phyloP scores from a whole-genome alignment of 2,329 filamentous ascomycete species.

The Colletotrichum liriopes region DNA sequence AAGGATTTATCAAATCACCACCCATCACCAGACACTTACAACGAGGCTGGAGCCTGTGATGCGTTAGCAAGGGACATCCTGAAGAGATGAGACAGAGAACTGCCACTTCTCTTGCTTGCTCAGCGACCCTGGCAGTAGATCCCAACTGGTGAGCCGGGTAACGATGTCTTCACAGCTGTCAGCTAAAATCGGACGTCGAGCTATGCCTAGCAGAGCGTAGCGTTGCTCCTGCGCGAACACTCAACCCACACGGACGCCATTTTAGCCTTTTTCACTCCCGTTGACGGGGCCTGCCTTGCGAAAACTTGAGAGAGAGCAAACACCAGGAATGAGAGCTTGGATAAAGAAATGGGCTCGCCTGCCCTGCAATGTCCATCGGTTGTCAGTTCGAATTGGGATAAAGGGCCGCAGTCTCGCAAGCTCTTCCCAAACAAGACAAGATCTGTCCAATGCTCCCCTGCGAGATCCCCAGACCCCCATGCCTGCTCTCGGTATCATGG shows the following conservation, averaged over 20 bases:
- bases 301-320: slow-evolving; percentile 7
- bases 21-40: neutral
- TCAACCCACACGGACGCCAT: slow-evolving; percentile 34
- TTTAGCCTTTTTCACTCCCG: slow-evolving; percentile 39
- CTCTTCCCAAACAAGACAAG: slow-evolving; percentile 40
- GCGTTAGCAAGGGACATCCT: neutral
- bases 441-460: slow-evolving; percentile 35
- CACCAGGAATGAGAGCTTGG: slow-evolving; percentile 27
- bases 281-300: slow-evolving; percentile 26
- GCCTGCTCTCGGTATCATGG: slow-evolving; percentile 32
- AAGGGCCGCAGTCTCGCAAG: slow-evolving; percentile 44
- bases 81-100: neutral
- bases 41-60: neutral
- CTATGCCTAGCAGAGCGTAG: slow-evolving; percentile 41
- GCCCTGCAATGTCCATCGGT: slow-evolving; percentile 33
- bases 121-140: slow-evolving; percentile 37
- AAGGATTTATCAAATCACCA: neutral
- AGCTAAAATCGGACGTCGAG: slow-evolving; percentile 20
- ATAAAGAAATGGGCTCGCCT: slow-evolving; percentile 14
- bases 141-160: slow-evolving; percentile 35
- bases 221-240: slow-evolving; percentile 3
- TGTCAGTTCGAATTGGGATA: slow-evolving; percentile 31
- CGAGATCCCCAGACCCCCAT: slow-evolving; percentile 32
- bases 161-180: slow-evolving; percentile 38
- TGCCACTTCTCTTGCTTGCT: slow-evolving; percentile 7